Conservation (phyloP, 2,329 filamentous ascomycete genomes). For the Dichotomopilus funicola region DNA sequence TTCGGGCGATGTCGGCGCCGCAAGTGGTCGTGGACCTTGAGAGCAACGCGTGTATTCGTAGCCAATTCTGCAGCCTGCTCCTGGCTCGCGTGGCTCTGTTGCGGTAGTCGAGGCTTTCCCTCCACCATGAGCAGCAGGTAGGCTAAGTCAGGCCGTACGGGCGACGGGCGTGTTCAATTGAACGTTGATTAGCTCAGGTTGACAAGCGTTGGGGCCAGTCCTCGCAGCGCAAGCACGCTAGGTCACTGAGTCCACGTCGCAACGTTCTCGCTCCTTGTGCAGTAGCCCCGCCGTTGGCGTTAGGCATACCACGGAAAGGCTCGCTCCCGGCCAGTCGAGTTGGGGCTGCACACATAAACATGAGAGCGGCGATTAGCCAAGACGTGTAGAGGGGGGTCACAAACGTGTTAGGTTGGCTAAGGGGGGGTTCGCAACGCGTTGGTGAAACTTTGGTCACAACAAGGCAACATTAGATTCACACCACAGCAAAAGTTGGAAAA, state of each 20-base stretch:
- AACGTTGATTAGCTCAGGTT: slow-evolving; percentile 7
- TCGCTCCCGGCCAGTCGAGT: neutral
- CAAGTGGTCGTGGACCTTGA: neutral
- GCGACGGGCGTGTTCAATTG: slow-evolving; percentile 7
- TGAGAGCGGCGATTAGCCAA: slow-evolving; percentile 1
- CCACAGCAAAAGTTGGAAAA: neutral
- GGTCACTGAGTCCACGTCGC: slow-evolving; percentile 4
- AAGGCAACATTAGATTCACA: slow-evolving; percentile 3
- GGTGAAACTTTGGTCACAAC: neutral
- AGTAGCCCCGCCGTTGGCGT: neutral
- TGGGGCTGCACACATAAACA: slow-evolving; percentile 1
- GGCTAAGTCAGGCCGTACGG: slow-evolving; percentile 6
- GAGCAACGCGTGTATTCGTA: slow-evolving; percentile 1
- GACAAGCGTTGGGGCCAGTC: slow-evolving; percentile 8
- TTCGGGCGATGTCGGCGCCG: neutral
- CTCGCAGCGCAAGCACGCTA: slow-evolving; percentile 9
- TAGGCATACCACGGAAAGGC: neutral
- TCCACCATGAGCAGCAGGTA: slow-evolving; percentile 4
- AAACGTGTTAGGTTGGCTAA: slow-evolving; percentile 1
- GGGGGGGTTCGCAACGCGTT: neutral
- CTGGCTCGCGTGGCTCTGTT: slow-evolving; percentile 6
- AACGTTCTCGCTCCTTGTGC: slow-evolving; percentile 6
- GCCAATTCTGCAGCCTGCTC: slow-evolving; percentile 7
- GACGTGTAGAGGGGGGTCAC: slow-evolving; percentile 2
- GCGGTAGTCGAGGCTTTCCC: slow-evolving; percentile 8